A percentile compares a stretch with the other conserved stretches of the same genome.
Conservation (phyloP, 164 flowering plant genomes). For the Vitis amurensis region DNA sequence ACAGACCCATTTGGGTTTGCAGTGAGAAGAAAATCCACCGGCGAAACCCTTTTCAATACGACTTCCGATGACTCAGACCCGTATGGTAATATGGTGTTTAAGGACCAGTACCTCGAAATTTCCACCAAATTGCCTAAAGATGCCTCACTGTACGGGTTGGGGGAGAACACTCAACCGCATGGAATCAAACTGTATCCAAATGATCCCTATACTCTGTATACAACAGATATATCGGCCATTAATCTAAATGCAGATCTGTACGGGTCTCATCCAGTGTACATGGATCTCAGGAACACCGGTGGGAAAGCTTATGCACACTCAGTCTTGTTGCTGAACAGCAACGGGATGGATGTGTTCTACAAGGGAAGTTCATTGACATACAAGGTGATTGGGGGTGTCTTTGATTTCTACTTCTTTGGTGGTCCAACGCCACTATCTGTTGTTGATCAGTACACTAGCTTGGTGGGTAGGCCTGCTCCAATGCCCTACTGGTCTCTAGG, state of each 20-base stretch:
- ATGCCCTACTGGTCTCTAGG: slow-evolving; percentile 99
- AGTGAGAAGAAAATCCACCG: slow-evolving; percentile 76
- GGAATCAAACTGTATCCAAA: slow-evolving; percentile 78
- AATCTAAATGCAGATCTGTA: slow-evolving; percentile 81
- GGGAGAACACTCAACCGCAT: slow-evolving; percentile 88
- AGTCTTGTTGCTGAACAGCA: slow-evolving; percentile 84
- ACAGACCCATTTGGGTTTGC: slow-evolving; percentile 82
- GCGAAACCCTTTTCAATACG: slow-evolving; percentile 77
- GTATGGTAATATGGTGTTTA: slow-evolving; percentile 70
- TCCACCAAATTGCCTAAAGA: slow-evolving; percentile 78
- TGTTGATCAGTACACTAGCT: slow-evolving; percentile 84
- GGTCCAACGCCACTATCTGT: slow-evolving; percentile 82
- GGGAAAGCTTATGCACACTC: slow-evolving; percentile 68
- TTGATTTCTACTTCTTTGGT: slow-evolving; percentile 89
- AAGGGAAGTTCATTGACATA: slow-evolving; percentile 78
- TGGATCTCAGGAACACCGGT: slow-evolving; percentile 81
- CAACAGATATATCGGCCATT: slow-evolving; percentile 81
- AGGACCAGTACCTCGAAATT: slow-evolving; percentile 90
- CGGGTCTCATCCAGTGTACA: slow-evolving; percentile 93
- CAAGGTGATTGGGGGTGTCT: slow-evolving; percentile 90
- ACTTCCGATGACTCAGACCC: slow-evolving; percentile 53
- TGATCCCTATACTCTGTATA: slow-evolving; percentile 89
- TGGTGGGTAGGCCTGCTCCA: slow-evolving; percentile 91
- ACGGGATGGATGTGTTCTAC: slow-evolving; percentile 97
- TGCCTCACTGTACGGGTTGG: slow-evolving; percentile 88